A percentile compares a stretch with the other conserved stretches of the same genome.
phyloP scores from a whole-genome alignment of 306 rosid species.

The Castanea crenata region DNA sequence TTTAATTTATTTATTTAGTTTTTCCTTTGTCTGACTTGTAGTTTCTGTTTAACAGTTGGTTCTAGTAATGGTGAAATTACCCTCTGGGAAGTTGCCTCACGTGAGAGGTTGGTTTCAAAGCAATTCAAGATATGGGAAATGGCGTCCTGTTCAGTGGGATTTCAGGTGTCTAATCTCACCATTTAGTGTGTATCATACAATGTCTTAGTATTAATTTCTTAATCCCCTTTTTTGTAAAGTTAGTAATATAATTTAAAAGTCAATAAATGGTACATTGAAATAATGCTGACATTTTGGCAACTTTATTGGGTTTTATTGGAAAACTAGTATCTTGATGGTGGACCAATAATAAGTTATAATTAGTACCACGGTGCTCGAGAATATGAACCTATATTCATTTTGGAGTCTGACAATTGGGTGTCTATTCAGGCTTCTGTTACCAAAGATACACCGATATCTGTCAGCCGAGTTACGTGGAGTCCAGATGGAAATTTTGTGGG shows the following conservation, averaged over 20 bases:
- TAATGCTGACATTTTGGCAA: conserved; percentile 7
- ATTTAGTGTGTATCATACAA: conserved; percentile 5
- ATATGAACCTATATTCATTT: conserved; percentile 12
- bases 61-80: conserved; percentile 69
- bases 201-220: conserved; percentile 15
- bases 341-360: conserved; percentile 1
- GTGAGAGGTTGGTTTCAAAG: conserved; percentile 71
- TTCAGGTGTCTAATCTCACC: conserved; percentile 55
- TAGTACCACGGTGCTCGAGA: conserved; percentile 21
- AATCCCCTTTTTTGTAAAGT: conserved; percentile 3
- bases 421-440: conserved; percentile 55
- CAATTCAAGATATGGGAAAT: conserved; percentile 79
- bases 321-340: background rate
- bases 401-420: conserved; percentile 36
- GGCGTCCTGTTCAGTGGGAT: conserved; percentile 48
- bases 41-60: conserved; percentile 60
- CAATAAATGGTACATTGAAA: conserved; percentile 1
- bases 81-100: conserved; percentile 70
- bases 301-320: background rate
- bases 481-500: conserved; percentile 85
- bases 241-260: conserved; percentile 4
- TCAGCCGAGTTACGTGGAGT: conserved; percentile 85
- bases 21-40: conserved; percentile 11
- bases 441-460: conserved; percentile 62
- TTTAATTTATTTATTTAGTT: background rate